phyloP scores from a whole-genome alignment of 1,284 basidiomycete genomes.

The Ganoderma resinaceum region DNA sequence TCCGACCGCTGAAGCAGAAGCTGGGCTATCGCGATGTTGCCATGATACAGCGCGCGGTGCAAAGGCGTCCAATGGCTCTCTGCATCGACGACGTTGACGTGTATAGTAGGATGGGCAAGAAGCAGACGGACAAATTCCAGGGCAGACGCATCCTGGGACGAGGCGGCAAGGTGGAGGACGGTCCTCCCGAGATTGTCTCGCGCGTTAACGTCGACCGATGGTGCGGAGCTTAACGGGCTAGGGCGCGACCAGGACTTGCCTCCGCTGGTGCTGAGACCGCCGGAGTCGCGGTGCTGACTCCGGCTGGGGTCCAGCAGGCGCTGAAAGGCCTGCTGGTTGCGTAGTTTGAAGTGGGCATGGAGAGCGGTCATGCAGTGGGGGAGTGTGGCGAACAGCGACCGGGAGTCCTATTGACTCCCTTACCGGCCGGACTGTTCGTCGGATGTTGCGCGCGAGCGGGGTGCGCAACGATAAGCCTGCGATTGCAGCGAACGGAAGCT shows the following conservation, averaged over 20 bases:
- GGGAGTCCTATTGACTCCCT: slow-evolving; percentile 37
- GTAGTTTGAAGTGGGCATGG: slow-evolving; percentile 81
- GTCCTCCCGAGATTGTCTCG: slow-evolving; percentile 79
- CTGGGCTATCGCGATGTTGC: slow-evolving; percentile 83
- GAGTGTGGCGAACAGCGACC: slow-evolving; percentile 32
- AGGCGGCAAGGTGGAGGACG: slow-evolving; percentile 85
- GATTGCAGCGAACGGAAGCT: slow-evolving; percentile 14
- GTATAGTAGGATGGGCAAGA: slow-evolving; percentile 80
- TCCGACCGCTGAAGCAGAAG: slow-evolving; percentile 80
- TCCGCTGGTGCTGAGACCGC: slow-evolving; percentile 53
- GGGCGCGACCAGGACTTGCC: slow-evolving; percentile 73
- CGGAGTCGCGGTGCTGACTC: slow-evolving; percentile 17
- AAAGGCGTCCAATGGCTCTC: slow-evolving; percentile 94
- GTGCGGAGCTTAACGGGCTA: slow-evolving; percentile 49
- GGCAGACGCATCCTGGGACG: slow-evolving; percentile 63
- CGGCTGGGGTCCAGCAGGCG: slow-evolving; percentile 69
- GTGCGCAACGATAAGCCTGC: slow-evolving; percentile 31
- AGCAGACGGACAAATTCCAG: slow-evolving; percentile 85
- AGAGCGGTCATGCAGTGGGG: slow-evolving; percentile 70
- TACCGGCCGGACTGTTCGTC: slow-evolving; percentile 29
- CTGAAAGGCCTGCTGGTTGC: slow-evolving; percentile 84
- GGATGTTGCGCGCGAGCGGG: slow-evolving; percentile 24
- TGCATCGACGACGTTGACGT: slow-evolving; percentile 83
- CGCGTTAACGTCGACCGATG: slow-evolving; percentile 70
- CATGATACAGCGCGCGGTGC: slow-evolving; percentile 89